Evolutionary conservation across 2,329 filamentous ascomycete genomes (phyloP).

Genomic region (Herpotrichia juniperi): DNA sequence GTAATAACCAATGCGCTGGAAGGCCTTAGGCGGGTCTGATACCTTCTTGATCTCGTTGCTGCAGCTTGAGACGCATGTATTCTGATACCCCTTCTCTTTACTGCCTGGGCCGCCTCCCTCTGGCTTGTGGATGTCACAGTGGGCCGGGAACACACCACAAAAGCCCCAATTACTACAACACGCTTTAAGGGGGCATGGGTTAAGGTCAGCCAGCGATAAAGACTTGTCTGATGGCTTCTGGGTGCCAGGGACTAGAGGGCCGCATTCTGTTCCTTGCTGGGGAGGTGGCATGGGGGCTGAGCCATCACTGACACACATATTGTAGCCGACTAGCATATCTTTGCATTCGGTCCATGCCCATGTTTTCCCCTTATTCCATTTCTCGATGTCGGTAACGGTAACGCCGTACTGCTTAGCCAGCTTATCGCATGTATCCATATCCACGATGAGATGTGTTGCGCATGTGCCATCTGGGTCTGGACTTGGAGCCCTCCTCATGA

Average conservation of each 20-base stretch:
- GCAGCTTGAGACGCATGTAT: slow-evolving; percentile 17
- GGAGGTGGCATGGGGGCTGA: slow-evolving; percentile 44
- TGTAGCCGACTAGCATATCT: slow-evolving; percentile 31
- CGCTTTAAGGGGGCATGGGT: slow-evolving; percentile 18
- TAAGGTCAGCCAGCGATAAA: slow-evolving; percentile 18
- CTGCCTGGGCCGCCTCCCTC: slow-evolving; percentile 14
- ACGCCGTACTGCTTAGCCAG: slow-evolving; percentile 45
- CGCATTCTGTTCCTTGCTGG: slow-evolving; percentile 50
- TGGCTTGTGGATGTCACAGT: slow-evolving; percentile 40
- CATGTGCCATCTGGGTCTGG: slow-evolving; percentile 48
- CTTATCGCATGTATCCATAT: slow-evolving; percentile 42
- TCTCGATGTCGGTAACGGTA: slow-evolving; percentile 46
- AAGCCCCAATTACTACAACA: slow-evolving; percentile 17
- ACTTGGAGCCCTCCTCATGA: slow-evolving; percentile 33
- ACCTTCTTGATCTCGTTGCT: slow-evolving; percentile 13
- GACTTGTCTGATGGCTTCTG: neutral
- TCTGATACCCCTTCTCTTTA: slow-evolving; percentile 5
- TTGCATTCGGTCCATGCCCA: slow-evolving; percentile 53
- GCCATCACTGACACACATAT: slow-evolving; percentile 52
- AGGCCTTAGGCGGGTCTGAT: slow-evolving; percentile 3
- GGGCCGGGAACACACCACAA: slow-evolving; percentile 45
- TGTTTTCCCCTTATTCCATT: slow-evolving; percentile 48
- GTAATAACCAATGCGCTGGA: slow-evolving; percentile 13
- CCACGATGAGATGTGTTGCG: slow-evolving; percentile 40
- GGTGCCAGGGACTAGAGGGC: slow-evolving; percentile 53